A percentile compares a stretch with the other conserved stretches of the same genome.
phyloP scores from a whole-genome alignment of 2,329 filamentous ascomycete genomes.

The Aspergillus sp. region DNA sequence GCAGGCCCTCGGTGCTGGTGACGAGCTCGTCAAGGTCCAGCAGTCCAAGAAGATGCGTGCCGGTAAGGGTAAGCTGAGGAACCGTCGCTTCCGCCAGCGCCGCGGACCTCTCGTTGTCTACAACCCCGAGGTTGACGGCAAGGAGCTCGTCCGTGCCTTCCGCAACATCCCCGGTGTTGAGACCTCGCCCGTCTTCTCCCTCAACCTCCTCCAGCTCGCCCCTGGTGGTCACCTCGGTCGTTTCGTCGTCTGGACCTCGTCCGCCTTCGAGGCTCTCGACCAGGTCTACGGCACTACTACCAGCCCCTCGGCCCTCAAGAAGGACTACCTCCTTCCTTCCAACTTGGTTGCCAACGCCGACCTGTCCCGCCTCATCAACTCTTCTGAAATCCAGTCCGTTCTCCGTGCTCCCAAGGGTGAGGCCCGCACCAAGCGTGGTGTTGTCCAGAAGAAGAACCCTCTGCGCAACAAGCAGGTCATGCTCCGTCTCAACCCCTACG shows the following conservation, averaged over 20 bases:
- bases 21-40: constrained; percentile 93
- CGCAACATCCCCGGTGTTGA: constrained; percentile 99
- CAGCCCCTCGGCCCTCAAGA: constrained; percentile 86
- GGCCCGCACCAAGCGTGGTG: constrained; percentile 79
- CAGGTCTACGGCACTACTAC: constrained; percentile 94
- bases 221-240: constrained; percentile 98
- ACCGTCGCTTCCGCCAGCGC: constrained; percentile 94
- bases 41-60: constrained; percentile 94
- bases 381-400: constrained; percentile 94
- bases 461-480: constrained; percentile 98
- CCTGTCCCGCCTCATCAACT: constrained; percentile 97
- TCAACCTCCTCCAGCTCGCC: constrained; percentile 98
- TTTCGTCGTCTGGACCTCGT: constrained; percentile 98
- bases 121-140: constrained; percentile 91
- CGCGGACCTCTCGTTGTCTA: constrained; percentile 97
- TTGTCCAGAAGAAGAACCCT: constrained; percentile 99
- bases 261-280: constrained; percentile 94
- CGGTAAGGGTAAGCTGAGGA: constrained; percentile 98
- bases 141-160: constrained; percentile 89
- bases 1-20: constrained; percentile 82
- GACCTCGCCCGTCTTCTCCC: constrained; percentile 85
- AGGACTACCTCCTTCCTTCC: constrained; percentile 95
- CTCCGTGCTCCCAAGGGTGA: constrained; percentile 87
- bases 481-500: constrained; percentile 98
- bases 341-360: constrained; percentile 93